phyloP scores from a whole-genome alignment of 257 asterid species.

The Nicotiana undulata region DNA sequence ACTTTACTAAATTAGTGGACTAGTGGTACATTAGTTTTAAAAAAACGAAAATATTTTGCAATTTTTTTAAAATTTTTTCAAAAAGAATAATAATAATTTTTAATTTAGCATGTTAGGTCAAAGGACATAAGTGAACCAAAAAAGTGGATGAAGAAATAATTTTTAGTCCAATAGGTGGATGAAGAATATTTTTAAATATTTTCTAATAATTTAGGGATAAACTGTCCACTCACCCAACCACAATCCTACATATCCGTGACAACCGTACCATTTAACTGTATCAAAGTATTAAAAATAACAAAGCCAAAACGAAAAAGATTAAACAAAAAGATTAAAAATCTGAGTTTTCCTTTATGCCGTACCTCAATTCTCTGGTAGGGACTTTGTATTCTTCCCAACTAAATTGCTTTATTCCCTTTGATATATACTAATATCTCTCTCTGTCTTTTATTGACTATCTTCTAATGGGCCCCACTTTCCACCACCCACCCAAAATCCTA shows the following conservation, averaged over 20 bases:
- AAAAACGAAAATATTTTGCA: too few relatives aligned
- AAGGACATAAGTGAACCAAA: too few relatives aligned
- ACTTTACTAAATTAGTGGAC: too few relatives aligned
- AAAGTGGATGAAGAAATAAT: too few relatives aligned
- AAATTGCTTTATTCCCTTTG: neutral
- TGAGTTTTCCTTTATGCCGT: neutral
- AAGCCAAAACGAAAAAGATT: neutral
- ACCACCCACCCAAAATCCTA: neutral
- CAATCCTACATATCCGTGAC: neutral
- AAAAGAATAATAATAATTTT: too few relatives aligned
- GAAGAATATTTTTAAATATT: too few relatives aligned
- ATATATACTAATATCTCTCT: neutral
- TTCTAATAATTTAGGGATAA: too few relatives aligned
- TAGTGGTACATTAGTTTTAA: too few relatives aligned
- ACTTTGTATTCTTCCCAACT: conserved; percentile 1
- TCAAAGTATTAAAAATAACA: neutral
- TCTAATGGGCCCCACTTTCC: neutral
- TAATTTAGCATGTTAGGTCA: too few relatives aligned
- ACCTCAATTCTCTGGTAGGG: conserved; percentile 4
- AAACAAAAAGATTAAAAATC: neutral
- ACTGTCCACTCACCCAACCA: neutral
- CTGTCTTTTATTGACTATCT: conserved; percentile 1
- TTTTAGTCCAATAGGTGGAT: too few relatives aligned
- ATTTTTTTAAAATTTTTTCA: too few relatives aligned
- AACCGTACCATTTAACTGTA: conserved; percentile 1